These are phyloP conservation scores for Suillus discolor DNA, from an alignment of 768 basidiomycete species.

Conservation along the genomic window DNA sequence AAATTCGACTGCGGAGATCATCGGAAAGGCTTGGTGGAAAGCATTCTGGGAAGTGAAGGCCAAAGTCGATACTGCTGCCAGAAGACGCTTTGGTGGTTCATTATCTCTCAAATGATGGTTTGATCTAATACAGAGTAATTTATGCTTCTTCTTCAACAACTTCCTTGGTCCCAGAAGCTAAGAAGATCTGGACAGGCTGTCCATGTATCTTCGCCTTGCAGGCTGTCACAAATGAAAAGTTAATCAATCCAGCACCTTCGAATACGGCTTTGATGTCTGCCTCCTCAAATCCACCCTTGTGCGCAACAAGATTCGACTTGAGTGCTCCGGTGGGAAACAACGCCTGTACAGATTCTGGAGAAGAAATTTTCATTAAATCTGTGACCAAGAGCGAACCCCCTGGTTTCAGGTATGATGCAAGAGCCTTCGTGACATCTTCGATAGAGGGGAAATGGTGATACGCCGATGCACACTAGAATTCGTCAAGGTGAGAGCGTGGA, in stretches of 20 bases:
- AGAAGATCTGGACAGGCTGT: conserved; percentile 48
- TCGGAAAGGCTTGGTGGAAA: conserved; percentile 82
- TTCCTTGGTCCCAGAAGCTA: conserved; percentile 54
- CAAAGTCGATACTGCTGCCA: conserved; percentile 64
- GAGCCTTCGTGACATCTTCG: conserved; percentile 48
- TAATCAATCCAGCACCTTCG: conserved; percentile 52
- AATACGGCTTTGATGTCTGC: conserved; percentile 51
- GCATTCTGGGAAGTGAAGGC: conserved; percentile 71
- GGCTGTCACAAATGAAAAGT: conserved; percentile 42
- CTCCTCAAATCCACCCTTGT: conserved; percentile 55
- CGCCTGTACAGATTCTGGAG: conserved; percentile 21
- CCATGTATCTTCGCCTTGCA: conserved; percentile 34
- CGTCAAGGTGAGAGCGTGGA: neutral
- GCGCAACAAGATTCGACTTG: conserved; percentile 48
- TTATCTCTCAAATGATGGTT: conserved; percentile 56
- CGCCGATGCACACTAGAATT: conserved; percentile 55
- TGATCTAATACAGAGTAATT: neutral
- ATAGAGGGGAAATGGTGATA: conserved; percentile 66
- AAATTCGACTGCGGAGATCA: conserved; percentile 35
- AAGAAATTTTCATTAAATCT: conserved; percentile 44
- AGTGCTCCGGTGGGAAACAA: conserved; percentile 35
- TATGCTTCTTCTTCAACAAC: neutral
- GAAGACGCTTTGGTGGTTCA: conserved; percentile 72
- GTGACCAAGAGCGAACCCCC: conserved; percentile 61
- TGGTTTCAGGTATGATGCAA: conserved; percentile 62